Evolutionary conservation across 225 moss, liverwort and hornwort genomes (phyloP).

Genomic region (Marchantia polymorpha): DNA sequence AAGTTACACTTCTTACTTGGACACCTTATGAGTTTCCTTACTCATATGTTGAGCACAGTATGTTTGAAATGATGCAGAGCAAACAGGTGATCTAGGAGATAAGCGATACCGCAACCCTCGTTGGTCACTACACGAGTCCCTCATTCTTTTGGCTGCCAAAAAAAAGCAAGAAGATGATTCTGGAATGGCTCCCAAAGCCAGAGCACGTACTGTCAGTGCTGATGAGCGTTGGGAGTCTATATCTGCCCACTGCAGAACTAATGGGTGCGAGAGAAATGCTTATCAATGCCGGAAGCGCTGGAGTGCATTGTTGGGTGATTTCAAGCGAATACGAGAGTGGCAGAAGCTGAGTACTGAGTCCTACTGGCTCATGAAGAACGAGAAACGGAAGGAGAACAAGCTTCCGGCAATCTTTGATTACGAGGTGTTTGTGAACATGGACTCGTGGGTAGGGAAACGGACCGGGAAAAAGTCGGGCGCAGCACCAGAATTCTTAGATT

Average conservation of each 20-base stretch:
- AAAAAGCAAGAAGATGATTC: constrained; percentile 44
- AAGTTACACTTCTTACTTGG: not conserved
- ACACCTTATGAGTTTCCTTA: constrained; percentile 7
- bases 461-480: constrained; percentile 29
- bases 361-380: constrained; percentile 50
- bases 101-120: constrained; percentile 47
- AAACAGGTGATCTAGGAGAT: constrained; percentile 43
- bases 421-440: constrained; percentile 44
- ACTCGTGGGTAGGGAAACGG: constrained; percentile 43
- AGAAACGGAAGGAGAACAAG: constrained; percentile 48
- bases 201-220: constrained; percentile 39
- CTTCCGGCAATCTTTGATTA: constrained; percentile 49
- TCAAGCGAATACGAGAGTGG: constrained; percentile 46
- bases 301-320: constrained; percentile 47
- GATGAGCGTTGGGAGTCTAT: constrained; percentile 47
- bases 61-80: constrained; percentile 40
- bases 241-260: constrained; percentile 39
- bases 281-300: constrained; percentile 53
- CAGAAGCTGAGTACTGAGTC: constrained; percentile 38
- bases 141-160: constrained; percentile 52
- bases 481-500: constrained; percentile 24
- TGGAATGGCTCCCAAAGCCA: constrained; percentile 40
- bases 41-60: constrained; percentile 27
- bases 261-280: constrained; percentile 42
- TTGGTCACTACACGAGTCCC: constrained; percentile 42